These are phyloP conservation scores for Malania oleifera DNA, from an alignment of 164 flowering plant genomes.

Conservation along the genomic window DNA sequence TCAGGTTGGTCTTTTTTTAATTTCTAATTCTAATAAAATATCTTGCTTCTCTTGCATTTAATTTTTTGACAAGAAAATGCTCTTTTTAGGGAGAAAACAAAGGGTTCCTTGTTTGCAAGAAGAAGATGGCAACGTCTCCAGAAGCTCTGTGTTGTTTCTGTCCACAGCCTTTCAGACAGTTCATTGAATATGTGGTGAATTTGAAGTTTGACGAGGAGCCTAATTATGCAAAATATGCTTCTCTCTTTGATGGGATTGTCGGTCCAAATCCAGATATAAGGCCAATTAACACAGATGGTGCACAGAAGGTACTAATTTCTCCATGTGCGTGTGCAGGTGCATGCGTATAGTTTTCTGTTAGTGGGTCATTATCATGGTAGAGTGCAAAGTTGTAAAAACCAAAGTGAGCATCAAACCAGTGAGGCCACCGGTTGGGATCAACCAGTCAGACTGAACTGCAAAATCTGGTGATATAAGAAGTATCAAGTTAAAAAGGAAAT, in stretches of 20 bases:
- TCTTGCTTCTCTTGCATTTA: background rate
- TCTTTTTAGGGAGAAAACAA: conserved; percentile 59
- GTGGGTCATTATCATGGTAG: background rate
- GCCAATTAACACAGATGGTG: conserved; percentile 67
- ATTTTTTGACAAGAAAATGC: conserved; percentile 1
- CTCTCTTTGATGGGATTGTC: conserved; percentile 54
- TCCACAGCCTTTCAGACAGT: conserved; percentile 49
- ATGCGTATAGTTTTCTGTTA: background rate
- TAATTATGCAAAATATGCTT: conserved; percentile 51
- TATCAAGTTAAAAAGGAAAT: too few species aligned
- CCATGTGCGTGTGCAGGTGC: too few species aligned
- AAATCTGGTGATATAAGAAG: too few species aligned
- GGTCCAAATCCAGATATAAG: conserved; percentile 49
- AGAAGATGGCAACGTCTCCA: conserved; percentile 65
- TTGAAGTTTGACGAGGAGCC: conserved; percentile 71
- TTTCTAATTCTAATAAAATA: background rate
- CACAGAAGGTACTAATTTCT: conserved; percentile 47
- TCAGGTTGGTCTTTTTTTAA: conserved; percentile 31
- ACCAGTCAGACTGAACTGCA: too few species aligned
- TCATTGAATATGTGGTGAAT: conserved; percentile 56
- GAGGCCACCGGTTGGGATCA: too few species aligned
- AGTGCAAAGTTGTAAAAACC: too few species aligned
- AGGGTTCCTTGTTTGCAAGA: conserved; percentile 63
- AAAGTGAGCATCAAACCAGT: too few species aligned
- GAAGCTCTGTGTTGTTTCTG: conserved; percentile 51